Evolutionary conservation across 768 basidiomycete genomes (phyloP), one percentile per base, ranked within the genome.

Genomic region (Mycena galopus): DNA sequence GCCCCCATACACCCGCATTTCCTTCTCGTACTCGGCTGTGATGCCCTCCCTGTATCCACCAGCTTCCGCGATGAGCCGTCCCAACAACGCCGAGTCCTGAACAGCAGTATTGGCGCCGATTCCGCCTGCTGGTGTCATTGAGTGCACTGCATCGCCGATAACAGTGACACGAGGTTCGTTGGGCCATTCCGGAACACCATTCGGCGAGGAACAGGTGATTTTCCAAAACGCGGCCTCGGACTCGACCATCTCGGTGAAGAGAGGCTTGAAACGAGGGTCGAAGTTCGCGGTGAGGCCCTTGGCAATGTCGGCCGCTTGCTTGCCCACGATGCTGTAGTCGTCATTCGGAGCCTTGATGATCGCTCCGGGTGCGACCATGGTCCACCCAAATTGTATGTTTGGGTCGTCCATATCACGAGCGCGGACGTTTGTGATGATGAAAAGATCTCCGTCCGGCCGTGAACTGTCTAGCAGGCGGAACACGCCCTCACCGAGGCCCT

Each of bases 91-190:
- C 21, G 56, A 57, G 32, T 57, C 56, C 56, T 57, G 56, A 11
- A 57, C 56, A 33, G 56, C 56, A n/a, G 56, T 57, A 17, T 57
- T 57, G 21, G 56, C 56, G 7, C 56, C 56, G n/a, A 57, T 57
- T 0, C 56, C 56, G 2, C 56, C 56, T 23, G 56, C 30, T 5
- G 55, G 30, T 2, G 53, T 56, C 30, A 56, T 32, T 1, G 12
- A 19, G 25, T 33, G 29, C 55, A 56, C 30, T 19, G 19, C 30
- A 23, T 32, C 55, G 6, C 55, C 55, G 2, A 56, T 33, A 25
- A 56, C 29, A 19, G 30, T 56, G 9, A 55, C 30, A 35, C 12
- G 12, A 35, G 33, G 33, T 12, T 57, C 56, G 33, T 57, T 57
- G n/a, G 32, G 19, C 56, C 56, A 57, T 12, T 57, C 56, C 12